A percentile compares a stretch with the other conserved stretches of the same genome.
Conservation (phyloP, 75 land plant species). For the Pinus taeda region DNA sequence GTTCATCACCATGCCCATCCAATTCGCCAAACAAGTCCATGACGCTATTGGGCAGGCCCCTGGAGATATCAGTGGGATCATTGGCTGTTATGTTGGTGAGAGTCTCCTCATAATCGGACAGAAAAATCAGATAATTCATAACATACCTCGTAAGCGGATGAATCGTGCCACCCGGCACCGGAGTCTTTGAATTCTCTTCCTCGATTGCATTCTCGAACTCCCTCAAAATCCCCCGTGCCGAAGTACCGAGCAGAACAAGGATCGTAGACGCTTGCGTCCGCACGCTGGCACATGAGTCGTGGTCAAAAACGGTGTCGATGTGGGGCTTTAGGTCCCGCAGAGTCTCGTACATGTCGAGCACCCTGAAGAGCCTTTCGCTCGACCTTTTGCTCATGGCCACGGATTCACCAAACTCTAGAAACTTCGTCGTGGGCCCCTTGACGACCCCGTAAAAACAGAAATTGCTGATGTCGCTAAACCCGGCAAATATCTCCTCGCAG, state of each 20-base stretch:
- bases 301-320: slow-evolving; percentile 42
- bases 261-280: slow-evolving; percentile 35
- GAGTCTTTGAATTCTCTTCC: slow-evolving; percentile 19
- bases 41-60: slow-evolving; percentile 10
- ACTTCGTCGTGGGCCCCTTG: slow-evolving; percentile 43
- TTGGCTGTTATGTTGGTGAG: slow-evolving; percentile 46
- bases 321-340: slow-evolving; percentile 37
- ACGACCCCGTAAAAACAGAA: slow-evolving; percentile 53
- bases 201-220: slow-evolving; percentile 41
- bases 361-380: slow-evolving; percentile 52
- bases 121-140: slow-evolving; percentile 61
- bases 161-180: slow-evolving; percentile 44
- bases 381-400: slow-evolving; percentile 36
- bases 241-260: slow-evolving; percentile 29
- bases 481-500: slow-evolving; percentile 45
- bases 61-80: slow-evolving; percentile 9
- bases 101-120: slow-evolving; percentile 31
- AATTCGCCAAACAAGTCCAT: not conserved
- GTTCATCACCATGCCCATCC: not conserved
- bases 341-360: slow-evolving; percentile 65
- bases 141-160: slow-evolving; percentile 64
- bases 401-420: slow-evolving; percentile 64
- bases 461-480: slow-evolving; percentile 6
- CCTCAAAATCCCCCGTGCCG: slow-evolving; percentile 27
- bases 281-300: slow-evolving; percentile 24